Conservation (phyloP, 257 asterid species). For the Penstemon newberryi region DNA sequence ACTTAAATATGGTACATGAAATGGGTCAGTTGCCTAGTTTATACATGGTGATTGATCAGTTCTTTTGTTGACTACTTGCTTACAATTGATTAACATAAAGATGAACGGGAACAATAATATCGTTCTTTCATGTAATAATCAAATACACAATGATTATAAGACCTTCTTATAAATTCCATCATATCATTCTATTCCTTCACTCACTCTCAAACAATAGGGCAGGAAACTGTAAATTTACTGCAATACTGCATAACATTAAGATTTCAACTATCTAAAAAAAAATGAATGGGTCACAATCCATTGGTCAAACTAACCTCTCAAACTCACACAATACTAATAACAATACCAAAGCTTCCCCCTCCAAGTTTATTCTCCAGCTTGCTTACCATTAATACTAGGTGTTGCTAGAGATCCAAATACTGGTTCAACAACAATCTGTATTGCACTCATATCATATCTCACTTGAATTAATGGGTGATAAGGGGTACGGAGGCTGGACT, state of each 20-base stretch:
- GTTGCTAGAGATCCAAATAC: no score
- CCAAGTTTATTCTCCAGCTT: no score
- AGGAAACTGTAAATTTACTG: background rate
- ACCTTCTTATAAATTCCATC: background rate
- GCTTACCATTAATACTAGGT: no score
- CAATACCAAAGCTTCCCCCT: no score
- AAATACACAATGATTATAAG: background rate
- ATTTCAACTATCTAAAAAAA: background rate
- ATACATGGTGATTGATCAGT: conserved; percentile 12
- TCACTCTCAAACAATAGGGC: background rate
- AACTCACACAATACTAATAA: no score
- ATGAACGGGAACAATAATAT: conserved; percentile 4
- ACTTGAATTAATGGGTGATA: no score
- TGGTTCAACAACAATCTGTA: no score
- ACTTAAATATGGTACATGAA: background rate
- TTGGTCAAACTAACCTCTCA: no score
- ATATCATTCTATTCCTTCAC: background rate
- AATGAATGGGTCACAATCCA: no score
- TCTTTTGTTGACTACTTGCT: conserved; percentile 10
- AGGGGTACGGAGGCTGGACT: no score
- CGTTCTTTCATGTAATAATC: background rate
- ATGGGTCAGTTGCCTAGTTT: background rate
- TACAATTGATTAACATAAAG: background rate
- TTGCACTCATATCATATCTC: no score
- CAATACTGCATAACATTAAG: background rate